Evolutionary conservation across 2,329 filamentous ascomycete species (phyloP), one percentile per base, ranked within the genome.

Genomic region (Alternaria arborescens): DNA sequence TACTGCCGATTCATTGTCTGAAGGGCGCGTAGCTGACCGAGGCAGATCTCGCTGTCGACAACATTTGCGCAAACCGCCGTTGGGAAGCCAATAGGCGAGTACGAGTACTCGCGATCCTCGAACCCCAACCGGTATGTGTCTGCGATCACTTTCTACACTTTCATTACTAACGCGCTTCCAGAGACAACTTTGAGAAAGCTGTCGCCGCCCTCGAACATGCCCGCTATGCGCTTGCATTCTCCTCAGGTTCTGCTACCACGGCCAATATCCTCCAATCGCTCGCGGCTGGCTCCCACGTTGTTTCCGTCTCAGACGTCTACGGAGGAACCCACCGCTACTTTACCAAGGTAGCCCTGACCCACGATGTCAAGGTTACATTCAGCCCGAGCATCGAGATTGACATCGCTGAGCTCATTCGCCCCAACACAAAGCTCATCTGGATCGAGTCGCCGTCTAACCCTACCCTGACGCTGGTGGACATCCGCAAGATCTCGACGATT

Each of bases 271-370:
- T 99, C 60, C 95, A 98, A 82, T 95, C 92, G 70, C 87, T 99
- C 59, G 93, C 94, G 24, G 86, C 91, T 12, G 94, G 93, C 64
- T 95, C 92, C 48, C 95, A 99, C 82, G 92, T 99, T 73, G 90
- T 99, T 72, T 97, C 93, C 63, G 93, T 99, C 48, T 97, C 93
- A 46, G 95, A 99, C 79, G 94, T 99, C 72, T 99, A 99, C 80
- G 95, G 95, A 71, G 95, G 95, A 71, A 99, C 95, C 42, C 95
- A 99, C 83, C 88, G 95, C 74, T 99, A 99, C 85, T 99, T 99
- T 85, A 99, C 95, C 68, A 94, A 97, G 82, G 95, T 98, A 52
- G 95, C 95, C 58, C 89, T 92, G 73, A 93, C 95, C 26, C 95
- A 99, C 80, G 93, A 94, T 73, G 93, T 99, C 55, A 88, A 91